Evolutionary conservation across 192 early-diverging fungal genomes (phyloP), one percentile per base, ranked within the genome.

Genomic region (Rhizophagus prolifer): DNA sequence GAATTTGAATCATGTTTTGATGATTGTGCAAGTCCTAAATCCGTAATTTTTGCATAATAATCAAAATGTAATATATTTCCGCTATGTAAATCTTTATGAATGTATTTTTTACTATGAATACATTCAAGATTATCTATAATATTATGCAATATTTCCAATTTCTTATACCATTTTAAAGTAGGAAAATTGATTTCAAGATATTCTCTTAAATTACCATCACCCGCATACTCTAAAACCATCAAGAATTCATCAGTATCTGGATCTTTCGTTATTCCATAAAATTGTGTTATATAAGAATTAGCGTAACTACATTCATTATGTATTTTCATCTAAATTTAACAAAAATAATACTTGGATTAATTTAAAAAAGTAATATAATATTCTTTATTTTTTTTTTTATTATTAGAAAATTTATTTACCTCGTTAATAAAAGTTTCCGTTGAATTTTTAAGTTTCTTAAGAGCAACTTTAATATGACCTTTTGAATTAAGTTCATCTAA

Each of bases 91-190:
- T 81, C 79, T 47, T 79, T 77, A 46, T 84, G 79, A 21, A 79
- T 70, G 41, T 79, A 80, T 58, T 81, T 77, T 62, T 72, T 72
- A 26, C 54, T 46, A 23, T 81, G 80, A 69, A 84, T 81, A 23
- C 7, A 41, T 9, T 34, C 19, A 13, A 74, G 23, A 0, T 36
- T 30, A 14, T 19, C 9, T 9, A 58, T 13, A 38, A 74, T 38
- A 5, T 74, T 31, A 3, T 21, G 31, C 9, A 74, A 23, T 14
- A 34, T 62, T 14, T 44, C 13, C 1, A 74, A 16, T 62, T 9
- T 74, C 21, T 74, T 58, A 23, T 9, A 26, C 72, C 72, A 74
- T 23, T 61, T 9, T 61, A 74, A 58, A 9, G 13, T 74, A 14
- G 50, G 10, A 23, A 16, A 30, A n/a, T 72, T 72, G 4, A 38